Base-by-base conservation (phyloP, 257 asterid genomes). In the Voacanga thouarsii region DNA sequence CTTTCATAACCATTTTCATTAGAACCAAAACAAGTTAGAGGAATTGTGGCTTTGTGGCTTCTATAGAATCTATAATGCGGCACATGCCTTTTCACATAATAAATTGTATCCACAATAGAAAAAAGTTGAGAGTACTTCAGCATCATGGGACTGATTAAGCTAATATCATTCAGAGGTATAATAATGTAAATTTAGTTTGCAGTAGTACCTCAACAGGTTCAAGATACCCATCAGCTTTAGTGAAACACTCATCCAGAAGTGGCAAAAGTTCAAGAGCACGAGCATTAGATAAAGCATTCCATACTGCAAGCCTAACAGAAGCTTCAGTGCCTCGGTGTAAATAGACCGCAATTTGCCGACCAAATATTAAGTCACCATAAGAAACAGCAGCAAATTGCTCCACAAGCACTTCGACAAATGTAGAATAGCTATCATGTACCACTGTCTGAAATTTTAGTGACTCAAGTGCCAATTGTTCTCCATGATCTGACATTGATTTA, bases 341-440 rank as follows among this genome's bases (percentile, higher is more conserved):
- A 87, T 96, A 93, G 18, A 92, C 65, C 65, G 92, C 96, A 73
- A 96, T 86, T 83, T 96, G 99, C 45, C 96, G 89, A 18, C 95
- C 98, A 88, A 91, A 96, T 82, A 92, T 50, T 80, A 80, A 11
- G 72, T 92, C 97, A 57, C 99, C 98, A 76, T 96, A 96, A 63
- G 99, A 96, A 74, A 87, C 98, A 79, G 96, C 97, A 82, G 97
- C 90, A 82, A 89, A 93, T 74, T 96, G 98, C 84, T 90, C 99
- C 39, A 96, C 95, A 9, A 96, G 89, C 78, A 84, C 86, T 81
- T 93, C 99, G 19, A 92, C 57, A 77, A 93, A 96, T 63, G 94
- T 89, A 44, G 94, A 78, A 85, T 96, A 96, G 80, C 79, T 88
- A 81, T 88, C 95, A 11, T 93, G 93, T 82, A 96, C 85, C 51